Conservation (phyloP, 148 eudicot genomes). For the Silene conica region DNA sequence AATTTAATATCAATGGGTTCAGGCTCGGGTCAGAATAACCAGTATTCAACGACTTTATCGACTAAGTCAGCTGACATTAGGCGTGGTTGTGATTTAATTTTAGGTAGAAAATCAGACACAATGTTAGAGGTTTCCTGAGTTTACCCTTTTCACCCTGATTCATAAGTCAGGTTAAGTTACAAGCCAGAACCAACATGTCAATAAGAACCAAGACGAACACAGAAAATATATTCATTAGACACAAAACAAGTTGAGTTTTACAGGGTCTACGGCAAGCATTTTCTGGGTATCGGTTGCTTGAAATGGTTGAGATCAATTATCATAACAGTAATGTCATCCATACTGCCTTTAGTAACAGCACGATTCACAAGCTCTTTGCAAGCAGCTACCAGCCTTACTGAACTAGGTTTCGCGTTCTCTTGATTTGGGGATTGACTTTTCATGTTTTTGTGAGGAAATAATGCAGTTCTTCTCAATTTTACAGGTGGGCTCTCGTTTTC, state of each 20-base stretch:
- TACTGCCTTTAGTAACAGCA: conserved; percentile 69
- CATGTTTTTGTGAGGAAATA: conserved; percentile 38
- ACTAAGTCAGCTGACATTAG: not conserved
- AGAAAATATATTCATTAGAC: not conserved
- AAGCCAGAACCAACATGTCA: not conserved
- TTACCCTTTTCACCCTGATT: too few species aligned
- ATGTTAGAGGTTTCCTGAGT: too few species aligned
- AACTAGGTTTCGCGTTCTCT: conserved; percentile 29
- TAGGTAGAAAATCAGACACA: too few species aligned
- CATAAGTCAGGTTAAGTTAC: too few species aligned
- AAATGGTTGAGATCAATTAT: conserved; percentile 65
- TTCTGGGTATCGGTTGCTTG: conserved; percentile 11
- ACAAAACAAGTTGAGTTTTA: not conserved
- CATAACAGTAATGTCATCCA: conserved; percentile 88
- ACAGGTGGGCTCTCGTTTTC: conserved; percentile 51
- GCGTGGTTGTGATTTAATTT: too few species aligned
- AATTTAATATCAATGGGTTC: too few species aligned
- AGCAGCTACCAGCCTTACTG: conserved; percentile 47
- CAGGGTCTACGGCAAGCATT: not conserved
- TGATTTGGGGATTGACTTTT: conserved; percentile 31
- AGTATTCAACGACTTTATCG: too few species aligned
- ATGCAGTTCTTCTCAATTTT: conserved; percentile 34
- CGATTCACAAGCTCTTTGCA: conserved; percentile 79
- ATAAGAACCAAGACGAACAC: not conserved
- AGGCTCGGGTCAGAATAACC: too few species aligned